These are phyloP conservation scores for Globisporangium polare DNA, from an alignment of 352 stramenopile genomes.

Conservation along the genomic window DNA sequence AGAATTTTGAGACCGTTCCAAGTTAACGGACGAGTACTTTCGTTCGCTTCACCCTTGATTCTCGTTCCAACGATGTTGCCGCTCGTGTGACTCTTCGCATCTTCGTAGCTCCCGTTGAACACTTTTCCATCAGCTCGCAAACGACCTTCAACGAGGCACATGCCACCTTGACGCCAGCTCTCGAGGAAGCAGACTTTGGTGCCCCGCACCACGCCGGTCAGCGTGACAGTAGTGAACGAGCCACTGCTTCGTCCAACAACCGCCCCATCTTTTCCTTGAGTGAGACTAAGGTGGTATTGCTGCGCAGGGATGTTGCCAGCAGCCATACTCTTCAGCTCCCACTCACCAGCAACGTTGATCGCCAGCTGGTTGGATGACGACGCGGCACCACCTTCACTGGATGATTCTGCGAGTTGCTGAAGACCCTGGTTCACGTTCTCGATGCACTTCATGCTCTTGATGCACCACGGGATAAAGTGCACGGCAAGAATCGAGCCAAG, in stretches of 20 bases:
- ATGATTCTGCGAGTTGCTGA: conserved; percentile 22
- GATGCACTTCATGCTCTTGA: conserved; percentile 58
- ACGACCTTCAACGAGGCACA: conserved; percentile 77
- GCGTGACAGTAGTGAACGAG: conserved; percentile 78
- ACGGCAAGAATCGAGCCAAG: conserved; percentile 64
- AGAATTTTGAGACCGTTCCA: conserved; percentile 63
- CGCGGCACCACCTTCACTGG: conserved; percentile 18
- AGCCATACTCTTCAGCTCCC: conserved; percentile 87
- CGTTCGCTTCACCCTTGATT: conserved; percentile 26
- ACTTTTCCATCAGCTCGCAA: conserved; percentile 64
- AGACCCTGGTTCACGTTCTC: conserved; percentile 58
- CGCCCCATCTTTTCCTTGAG: conserved; percentile 54
- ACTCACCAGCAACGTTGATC: conserved; percentile 75
- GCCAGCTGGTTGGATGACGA: conserved; percentile 35
- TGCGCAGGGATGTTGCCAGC: conserved; percentile 84
- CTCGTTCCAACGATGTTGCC: conserved; percentile 78
- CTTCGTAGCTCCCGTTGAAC: conserved; percentile 82
- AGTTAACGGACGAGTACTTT: conserved; percentile 12
- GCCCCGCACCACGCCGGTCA: conserved; percentile 67
- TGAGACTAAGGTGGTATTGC: conserved; percentile 79
- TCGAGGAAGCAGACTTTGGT: conserved; percentile 85
- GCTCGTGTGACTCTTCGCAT: conserved; percentile 85
- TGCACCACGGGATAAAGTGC: conserved; percentile 78
- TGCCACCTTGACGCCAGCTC: conserved; percentile 85
- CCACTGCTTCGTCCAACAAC: conserved; percentile 73